These are phyloP conservation scores for Penicillium italicum DNA, from an alignment of 2,329 filamentous ascomycete genomes.

Conservation along the genomic window DNA sequence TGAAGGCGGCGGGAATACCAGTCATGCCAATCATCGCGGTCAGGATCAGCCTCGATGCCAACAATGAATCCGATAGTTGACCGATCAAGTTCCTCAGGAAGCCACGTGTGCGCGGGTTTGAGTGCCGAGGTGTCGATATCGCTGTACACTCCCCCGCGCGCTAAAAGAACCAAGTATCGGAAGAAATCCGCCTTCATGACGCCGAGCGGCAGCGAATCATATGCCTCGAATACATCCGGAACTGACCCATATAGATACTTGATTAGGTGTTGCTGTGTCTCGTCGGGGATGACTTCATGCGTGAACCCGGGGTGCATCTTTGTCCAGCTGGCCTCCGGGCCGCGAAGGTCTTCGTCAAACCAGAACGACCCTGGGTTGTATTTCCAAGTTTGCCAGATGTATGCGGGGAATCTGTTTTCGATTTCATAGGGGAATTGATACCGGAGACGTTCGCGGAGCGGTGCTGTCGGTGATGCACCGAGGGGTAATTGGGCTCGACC, in stretches of 20 bases:
- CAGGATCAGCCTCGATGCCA: conserved; percentile 94
- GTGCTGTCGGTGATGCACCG: conserved; percentile 67
- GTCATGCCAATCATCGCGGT: conserved; percentile 84
- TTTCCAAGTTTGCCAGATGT: conserved; percentile 99
- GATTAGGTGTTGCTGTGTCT: conserved; percentile 75
- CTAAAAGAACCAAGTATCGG: conserved; percentile 69
- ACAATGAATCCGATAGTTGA: conserved; percentile 80
- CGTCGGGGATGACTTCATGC: conserved; percentile 95
- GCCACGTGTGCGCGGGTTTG: conserved; percentile 79
- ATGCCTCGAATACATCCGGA: conserved; percentile 75
- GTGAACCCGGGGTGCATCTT: conserved; percentile 84
- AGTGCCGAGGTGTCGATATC: conserved; percentile 90
- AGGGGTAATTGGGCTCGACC: conserved; percentile 45
- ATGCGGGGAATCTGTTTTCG: conserved; percentile 84
- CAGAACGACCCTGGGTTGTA: conserved; percentile 70
- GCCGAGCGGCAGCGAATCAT: conserved; percentile 66
- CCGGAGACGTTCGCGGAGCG: conserved; percentile 73
- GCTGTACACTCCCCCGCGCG: conserved; percentile 77
- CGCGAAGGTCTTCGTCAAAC: conserved; percentile 71
- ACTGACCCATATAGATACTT: conserved; percentile 80
- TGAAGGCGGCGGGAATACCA: conserved; percentile 97
- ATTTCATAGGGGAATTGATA: conserved; percentile 95
- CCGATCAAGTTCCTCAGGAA: conserved; percentile 72
- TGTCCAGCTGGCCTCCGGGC: conserved; percentile 86
- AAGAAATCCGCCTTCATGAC: conserved; percentile 79